These are phyloP conservation scores for Aspergillus diversus DNA, from an alignment of 495 filamentous ascomycete genomes.

Conservation along the genomic window DNA sequence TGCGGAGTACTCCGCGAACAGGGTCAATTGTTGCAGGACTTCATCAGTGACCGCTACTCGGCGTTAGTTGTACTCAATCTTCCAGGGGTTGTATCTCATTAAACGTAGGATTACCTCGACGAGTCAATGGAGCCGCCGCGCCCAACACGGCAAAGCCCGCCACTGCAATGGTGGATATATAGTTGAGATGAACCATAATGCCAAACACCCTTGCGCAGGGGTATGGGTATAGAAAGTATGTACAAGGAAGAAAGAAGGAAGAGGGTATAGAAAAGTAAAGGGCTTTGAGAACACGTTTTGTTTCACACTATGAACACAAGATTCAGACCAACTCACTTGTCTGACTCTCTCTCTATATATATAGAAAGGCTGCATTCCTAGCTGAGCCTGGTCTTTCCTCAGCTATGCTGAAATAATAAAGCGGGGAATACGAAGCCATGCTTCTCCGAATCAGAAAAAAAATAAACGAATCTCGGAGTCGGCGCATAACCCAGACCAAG, in stretches of 20 bases:
- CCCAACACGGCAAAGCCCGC: constrained; percentile 28
- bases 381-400: neutral
- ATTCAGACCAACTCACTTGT: neutral
- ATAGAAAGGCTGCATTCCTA: constrained; percentile 1
- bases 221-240: constrained; percentile 2
- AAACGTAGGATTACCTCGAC: constrained; percentile 31
- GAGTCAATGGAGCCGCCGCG: constrained; percentile 31
- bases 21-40: constrained; percentile 48
- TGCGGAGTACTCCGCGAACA: constrained; percentile 72
- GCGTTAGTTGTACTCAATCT: constrained; percentile 6
- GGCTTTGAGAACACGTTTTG: neutral
- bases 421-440: neutral
- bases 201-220: neutral
- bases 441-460: neutral
- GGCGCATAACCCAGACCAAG: neutral
- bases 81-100: neutral
- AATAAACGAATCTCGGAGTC: neutral
- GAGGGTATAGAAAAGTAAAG: neutral
- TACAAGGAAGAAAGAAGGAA: constrained; percentile 8
- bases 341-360: neutral
- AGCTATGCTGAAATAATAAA: neutral
- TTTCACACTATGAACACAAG: neutral
- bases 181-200: constrained; percentile 15
- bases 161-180: constrained; percentile 16
- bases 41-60: constrained; percentile 35